Evolutionary conservation across 2,329 filamentous ascomycete species (phyloP).

Genomic region (Ceratocystis eucalypticola): DNA sequence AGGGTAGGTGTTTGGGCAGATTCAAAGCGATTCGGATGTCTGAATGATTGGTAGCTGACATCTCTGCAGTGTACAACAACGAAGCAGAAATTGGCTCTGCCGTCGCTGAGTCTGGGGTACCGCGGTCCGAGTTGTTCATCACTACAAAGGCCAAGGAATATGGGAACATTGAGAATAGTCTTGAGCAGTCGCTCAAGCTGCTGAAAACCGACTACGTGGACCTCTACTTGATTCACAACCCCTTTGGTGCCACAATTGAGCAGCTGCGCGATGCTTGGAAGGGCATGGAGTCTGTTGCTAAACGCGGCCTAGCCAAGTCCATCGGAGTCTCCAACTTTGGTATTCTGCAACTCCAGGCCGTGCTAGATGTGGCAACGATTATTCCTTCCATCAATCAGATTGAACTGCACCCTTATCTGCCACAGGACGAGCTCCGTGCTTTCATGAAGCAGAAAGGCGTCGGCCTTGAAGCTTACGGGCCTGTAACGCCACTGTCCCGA

Average conservation of each 20-base stretch:
- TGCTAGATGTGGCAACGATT: slow-evolving; percentile 38
- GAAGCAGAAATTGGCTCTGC: slow-evolving; percentile 32
- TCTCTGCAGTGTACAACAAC: slow-evolving; percentile 29
- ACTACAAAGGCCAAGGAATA: slow-evolving; percentile 42
- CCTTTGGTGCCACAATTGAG: slow-evolving; percentile 13
- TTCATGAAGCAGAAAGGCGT: slow-evolving; percentile 46
- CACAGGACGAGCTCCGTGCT: slow-evolving; percentile 43
- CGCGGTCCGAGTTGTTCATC: slow-evolving; percentile 33
- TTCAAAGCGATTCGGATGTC: too few species aligned
- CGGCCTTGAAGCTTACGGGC: slow-evolving; percentile 50
- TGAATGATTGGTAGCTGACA: neutral
- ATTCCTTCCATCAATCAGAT: slow-evolving; percentile 54
- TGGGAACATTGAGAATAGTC: slow-evolving; percentile 33
- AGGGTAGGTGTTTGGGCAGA: neutral
- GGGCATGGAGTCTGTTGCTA: slow-evolving; percentile 30
- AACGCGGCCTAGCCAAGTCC: slow-evolving; percentile 30
- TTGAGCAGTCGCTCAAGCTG: slow-evolving; percentile 36
- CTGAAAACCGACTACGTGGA: slow-evolving; percentile 41
- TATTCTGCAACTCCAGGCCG: slow-evolving; percentile 29
- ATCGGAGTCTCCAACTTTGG: slow-evolving; percentile 43
- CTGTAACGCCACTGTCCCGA: slow-evolving; percentile 23
- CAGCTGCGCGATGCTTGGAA: slow-evolving; percentile 23
- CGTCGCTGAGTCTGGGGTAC: slow-evolving; percentile 30
- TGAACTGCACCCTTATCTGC: slow-evolving; percentile 55
- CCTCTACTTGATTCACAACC: slow-evolving; percentile 39